Base-by-base conservation (phyloP, 169 alveolate species). In the Cryptosporidium canis region DNA sequence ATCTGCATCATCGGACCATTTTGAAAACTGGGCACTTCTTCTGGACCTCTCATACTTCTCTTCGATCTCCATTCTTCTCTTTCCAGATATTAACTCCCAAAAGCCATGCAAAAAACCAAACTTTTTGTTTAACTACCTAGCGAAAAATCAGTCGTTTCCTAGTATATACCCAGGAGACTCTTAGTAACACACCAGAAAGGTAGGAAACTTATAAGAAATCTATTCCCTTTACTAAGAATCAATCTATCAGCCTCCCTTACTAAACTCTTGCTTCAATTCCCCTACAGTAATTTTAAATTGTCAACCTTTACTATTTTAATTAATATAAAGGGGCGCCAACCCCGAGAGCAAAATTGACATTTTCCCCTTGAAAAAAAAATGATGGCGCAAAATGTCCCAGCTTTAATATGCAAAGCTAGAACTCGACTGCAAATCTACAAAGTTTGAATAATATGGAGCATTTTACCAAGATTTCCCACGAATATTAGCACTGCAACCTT, bases 1-100 rank as follows among this genome's bases (percentile, higher is more conserved):
- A n/a, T 77, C 72, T 31, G 72, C 87, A 16, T 58, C 24, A 16
- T 77, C 64, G 7, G 87, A 77, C 87, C 87, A 77, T n/a, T 61
- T 77, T 39, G 55, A 31, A 58, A 77, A 58, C 31, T 61, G 70
- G 5, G 65, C 29, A 16, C 14, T 4, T 35, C 64, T 35, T 39
- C 87, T 77, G 0, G 31, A 33, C 29, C 27, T 55, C 39, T 55
- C 87, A 41, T 77, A 77, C 14, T 44, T 77, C n/a, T 77, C 87
- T 39, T 77, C 87, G 18, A 77, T 39, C 29, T 77, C 72, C 51
- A 39, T 61, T 8, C 16, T 58, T n/a, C 2, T 35, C 39, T 68
- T 45, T 4, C 45, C 18, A 58, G 21, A 4, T 51, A 51, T 7
- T 4, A n/a, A 51, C 18, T 51, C 2, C 14, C n/a, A n/a, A 14